phyloP scores from a whole-genome alignment of 352 stramenopile genomes.

The Pythium brachiatum region DNA sequence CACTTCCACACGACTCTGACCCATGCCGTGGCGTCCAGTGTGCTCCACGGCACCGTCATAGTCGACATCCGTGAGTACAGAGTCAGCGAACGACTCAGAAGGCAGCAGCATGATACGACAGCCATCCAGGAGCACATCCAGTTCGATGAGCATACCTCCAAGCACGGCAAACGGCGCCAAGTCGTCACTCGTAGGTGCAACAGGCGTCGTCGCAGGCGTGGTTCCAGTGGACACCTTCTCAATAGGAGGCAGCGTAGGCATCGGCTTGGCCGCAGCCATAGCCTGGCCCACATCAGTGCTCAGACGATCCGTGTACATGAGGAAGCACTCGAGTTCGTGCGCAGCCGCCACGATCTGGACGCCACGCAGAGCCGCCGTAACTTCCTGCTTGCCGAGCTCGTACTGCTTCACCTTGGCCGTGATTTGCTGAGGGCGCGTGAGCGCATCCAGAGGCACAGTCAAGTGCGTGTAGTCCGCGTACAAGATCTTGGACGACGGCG shows the following conservation, averaged over 20 bases:
- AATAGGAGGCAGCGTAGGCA: slow-evolving; percentile 20
- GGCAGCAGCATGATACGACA: slow-evolving; percentile 26
- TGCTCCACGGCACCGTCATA: slow-evolving; percentile 15
- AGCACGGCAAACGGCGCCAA: slow-evolving; percentile 30
- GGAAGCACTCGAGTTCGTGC: slow-evolving; percentile 33
- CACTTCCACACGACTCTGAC: slow-evolving; percentile 24
- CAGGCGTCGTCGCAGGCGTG: slow-evolving; percentile 1
- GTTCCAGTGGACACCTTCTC: not conserved
- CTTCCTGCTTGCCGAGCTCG: slow-evolving; percentile 22
- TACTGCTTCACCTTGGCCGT: slow-evolving; percentile 27
- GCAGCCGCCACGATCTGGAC: slow-evolving; percentile 26
- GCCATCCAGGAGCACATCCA: slow-evolving; percentile 24
- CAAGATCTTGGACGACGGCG: slow-evolving; percentile 28
- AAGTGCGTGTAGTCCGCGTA: slow-evolving; percentile 28
- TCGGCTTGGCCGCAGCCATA: slow-evolving; percentile 29
- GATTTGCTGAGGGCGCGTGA: slow-evolving; percentile 23
- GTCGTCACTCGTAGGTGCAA: not conserved
- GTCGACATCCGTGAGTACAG: slow-evolving; percentile 19
- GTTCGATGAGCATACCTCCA: slow-evolving; percentile 24
- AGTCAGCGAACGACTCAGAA: slow-evolving; percentile 13
- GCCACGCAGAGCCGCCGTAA: slow-evolving; percentile 20
- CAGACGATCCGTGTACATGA: slow-evolving; percentile 35
- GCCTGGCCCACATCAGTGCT: slow-evolving; percentile 18
- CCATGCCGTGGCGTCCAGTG: slow-evolving; percentile 18
- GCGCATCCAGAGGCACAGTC: not conserved